Evolutionary conservation across 2,329 filamentous ascomycete species (phyloP).

Genomic region (Microdochium trichocladiopsis): DNA sequence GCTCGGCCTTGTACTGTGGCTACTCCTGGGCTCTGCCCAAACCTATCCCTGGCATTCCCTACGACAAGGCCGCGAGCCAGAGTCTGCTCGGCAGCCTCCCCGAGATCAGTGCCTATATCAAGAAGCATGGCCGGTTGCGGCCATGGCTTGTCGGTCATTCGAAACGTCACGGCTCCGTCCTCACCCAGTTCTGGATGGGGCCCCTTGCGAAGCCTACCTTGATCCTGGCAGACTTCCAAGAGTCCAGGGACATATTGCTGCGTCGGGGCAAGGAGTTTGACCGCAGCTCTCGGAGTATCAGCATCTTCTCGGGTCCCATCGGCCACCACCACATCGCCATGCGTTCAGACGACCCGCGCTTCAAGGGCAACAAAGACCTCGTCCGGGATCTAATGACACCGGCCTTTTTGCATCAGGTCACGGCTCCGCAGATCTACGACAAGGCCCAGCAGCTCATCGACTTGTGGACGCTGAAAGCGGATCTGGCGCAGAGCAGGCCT

Average conservation of each 20-base stretch:
- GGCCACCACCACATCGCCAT: conserved; percentile 25
- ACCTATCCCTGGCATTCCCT: conserved; percentile 20
- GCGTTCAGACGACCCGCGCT: conserved; percentile 20
- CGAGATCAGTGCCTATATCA: conserved; percentile 7
- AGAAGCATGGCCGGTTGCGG: conserved; percentile 4
- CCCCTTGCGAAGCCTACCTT: conserved; percentile 22
- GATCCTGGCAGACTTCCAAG: conserved; percentile 23
- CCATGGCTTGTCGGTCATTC: conserved; percentile 8
- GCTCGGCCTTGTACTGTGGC: conserved; percentile 3
- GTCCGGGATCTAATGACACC: conserved; percentile 28
- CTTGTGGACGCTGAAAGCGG: conserved; percentile 24
- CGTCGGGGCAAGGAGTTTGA: conserved; percentile 25
- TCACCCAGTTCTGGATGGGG: conserved; percentile 25
- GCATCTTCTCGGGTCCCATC: conserved; percentile 10
- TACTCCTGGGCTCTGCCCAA: conserved; percentile 15
- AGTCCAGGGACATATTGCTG: conserved; percentile 23
- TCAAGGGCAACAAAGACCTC: conserved; percentile 23
- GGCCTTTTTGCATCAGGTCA: conserved; percentile 25
- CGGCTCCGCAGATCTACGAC: conserved; percentile 25
- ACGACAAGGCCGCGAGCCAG: conserved; percentile 10
- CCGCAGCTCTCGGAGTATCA: conserved; percentile 12
- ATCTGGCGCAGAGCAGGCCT: conserved; percentile 16
- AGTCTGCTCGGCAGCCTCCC: conserved; percentile 15
- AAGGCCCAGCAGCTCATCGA: conserved; percentile 20
- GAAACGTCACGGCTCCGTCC: conserved; percentile 10